These are phyloP conservation scores for Calonectria pseudoturangicola DNA, from an alignment of 2,329 filamentous ascomycete species.

Conservation along the genomic window DNA sequence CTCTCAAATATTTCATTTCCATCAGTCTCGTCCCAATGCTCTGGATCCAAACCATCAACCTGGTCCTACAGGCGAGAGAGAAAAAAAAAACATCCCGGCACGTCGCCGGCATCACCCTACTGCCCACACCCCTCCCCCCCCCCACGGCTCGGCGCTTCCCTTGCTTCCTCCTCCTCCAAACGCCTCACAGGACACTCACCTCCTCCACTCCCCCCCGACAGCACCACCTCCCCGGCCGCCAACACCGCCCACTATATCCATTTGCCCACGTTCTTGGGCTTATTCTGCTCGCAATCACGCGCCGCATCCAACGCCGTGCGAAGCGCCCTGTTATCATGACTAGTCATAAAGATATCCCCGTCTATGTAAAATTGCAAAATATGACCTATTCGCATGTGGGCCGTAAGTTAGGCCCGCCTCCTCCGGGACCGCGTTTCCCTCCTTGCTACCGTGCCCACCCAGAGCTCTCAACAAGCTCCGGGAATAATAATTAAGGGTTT, in stretches of 20 bases:
- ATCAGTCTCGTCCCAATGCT: background rate
- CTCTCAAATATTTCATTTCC: background rate
- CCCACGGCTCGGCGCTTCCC: constrained; percentile 40
- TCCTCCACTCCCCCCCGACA: constrained; percentile 54
- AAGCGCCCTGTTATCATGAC: background rate
- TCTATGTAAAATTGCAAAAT: constrained; percentile 34
- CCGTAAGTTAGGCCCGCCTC: constrained; percentile 42
- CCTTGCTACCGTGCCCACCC: constrained; percentile 34
- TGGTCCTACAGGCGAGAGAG: background rate
- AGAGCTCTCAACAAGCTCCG: constrained; percentile 28
- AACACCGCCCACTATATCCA: constrained; percentile 53
- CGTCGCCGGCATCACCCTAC: constrained; percentile 35
- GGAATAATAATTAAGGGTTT: constrained; percentile 1
- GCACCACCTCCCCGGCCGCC: constrained; percentile 33
- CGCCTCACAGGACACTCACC: constrained; percentile 53
- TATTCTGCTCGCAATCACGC: constrained; percentile 71
- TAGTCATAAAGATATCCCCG: constrained; percentile 37
- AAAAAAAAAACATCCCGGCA: constrained; percentile 33
- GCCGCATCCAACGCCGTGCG: constrained; percentile 59
- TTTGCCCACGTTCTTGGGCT: constrained; percentile 78
- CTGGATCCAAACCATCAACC: background rate
- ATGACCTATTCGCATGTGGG: constrained; percentile 39
- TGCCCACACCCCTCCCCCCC: constrained; percentile 31
- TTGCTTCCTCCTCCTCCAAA: constrained; percentile 45
- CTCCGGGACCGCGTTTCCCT: constrained; percentile 40